Conservation (phyloP, 2,329 filamentous ascomycete genomes). For the Pestalotiopsis sp. region DNA sequence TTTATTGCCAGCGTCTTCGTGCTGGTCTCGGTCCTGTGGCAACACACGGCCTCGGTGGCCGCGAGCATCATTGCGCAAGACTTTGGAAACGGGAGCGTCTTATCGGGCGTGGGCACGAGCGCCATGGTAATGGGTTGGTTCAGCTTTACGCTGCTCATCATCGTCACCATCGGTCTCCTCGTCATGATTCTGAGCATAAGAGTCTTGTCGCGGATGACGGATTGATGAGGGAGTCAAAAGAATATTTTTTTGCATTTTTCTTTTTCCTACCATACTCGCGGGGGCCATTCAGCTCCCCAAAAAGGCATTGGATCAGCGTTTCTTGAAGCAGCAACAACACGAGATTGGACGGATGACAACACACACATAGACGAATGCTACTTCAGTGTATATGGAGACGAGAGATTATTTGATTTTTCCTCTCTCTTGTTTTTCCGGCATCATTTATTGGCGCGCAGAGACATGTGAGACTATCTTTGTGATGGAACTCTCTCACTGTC, state of each 20-base stretch:
- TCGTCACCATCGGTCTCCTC: slow-evolving; percentile 91
- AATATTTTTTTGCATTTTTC: background rate
- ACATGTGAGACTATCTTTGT: background rate
- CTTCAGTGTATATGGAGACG: background rate
- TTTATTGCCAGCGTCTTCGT: slow-evolving; percentile 74
- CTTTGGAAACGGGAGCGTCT: slow-evolving; percentile 36
- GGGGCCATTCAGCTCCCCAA: background rate
- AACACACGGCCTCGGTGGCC: slow-evolving; percentile 94
- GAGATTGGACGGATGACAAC: background rate
- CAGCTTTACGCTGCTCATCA: slow-evolving; percentile 86
- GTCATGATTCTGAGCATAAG: slow-evolving; percentile 96
- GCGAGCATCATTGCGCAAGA: slow-evolving; percentile 78
- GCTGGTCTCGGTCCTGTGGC: slow-evolving; percentile 78
- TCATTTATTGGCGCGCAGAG: background rate
- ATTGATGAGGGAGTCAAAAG: slow-evolving; percentile 19
- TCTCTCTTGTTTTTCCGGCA: background rate
- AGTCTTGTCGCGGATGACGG: slow-evolving; percentile 65
- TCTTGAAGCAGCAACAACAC: background rate
- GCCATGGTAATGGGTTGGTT: slow-evolving; percentile 99
- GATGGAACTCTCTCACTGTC: background rate
- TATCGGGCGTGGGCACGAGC: slow-evolving; percentile 54
- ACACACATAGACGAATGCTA: background rate
- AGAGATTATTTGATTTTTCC: background rate
- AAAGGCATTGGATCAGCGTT: background rate
- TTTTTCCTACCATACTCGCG: background rate